These are phyloP conservation scores for Cyberlindnera lachancei DNA, from an alignment of 805 yeast species.

Conservation along the genomic window DNA sequence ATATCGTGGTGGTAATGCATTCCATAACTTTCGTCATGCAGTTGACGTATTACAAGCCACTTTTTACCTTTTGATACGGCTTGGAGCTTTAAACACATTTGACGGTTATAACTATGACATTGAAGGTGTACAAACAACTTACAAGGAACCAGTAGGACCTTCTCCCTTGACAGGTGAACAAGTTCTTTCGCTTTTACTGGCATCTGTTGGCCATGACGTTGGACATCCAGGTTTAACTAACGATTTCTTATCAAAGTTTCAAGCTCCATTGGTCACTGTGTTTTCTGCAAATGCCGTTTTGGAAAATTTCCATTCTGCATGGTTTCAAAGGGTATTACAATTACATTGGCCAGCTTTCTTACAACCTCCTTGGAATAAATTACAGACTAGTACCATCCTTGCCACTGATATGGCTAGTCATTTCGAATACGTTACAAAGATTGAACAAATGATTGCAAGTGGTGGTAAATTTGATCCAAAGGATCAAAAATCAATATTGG, in stretches of 20 bases:
- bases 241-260: slow-evolving; percentile 49
- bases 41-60: slow-evolving; percentile 93
- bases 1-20: slow-evolving; percentile 79
- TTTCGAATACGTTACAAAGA: slow-evolving; percentile 53
- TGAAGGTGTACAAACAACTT: not conserved
- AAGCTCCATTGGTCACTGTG: slow-evolving; percentile 55
- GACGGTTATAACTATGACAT: slow-evolving; percentile 11
- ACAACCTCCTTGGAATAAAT: slow-evolving; percentile 17
- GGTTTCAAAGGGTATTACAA: slow-evolving; percentile 44
- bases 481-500: slow-evolving; percentile 23
- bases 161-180: slow-evolving; percentile 31
- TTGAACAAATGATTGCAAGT: slow-evolving; percentile 29
- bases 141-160: slow-evolving; percentile 1
- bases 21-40: slow-evolving; percentile 94
- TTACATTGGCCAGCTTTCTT: slow-evolving; percentile 44
- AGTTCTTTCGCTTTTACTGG: slow-evolving; percentile 55
- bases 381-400: slow-evolving; percentile 39
- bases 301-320: slow-evolving; percentile 74
- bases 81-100: slow-evolving; percentile 20
- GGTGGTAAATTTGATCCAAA: slow-evolving; percentile 6
- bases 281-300: slow-evolving; percentile 65
- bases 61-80: slow-evolving; percentile 44
- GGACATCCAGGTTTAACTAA: slow-evolving; percentile 98
- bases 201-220: slow-evolving; percentile 91
- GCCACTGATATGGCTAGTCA: slow-evolving; percentile 96